These are phyloP conservation scores for Pelargonium australe DNA, from an alignment of 441 rosid genomes.

Conservation along the genomic window DNA sequence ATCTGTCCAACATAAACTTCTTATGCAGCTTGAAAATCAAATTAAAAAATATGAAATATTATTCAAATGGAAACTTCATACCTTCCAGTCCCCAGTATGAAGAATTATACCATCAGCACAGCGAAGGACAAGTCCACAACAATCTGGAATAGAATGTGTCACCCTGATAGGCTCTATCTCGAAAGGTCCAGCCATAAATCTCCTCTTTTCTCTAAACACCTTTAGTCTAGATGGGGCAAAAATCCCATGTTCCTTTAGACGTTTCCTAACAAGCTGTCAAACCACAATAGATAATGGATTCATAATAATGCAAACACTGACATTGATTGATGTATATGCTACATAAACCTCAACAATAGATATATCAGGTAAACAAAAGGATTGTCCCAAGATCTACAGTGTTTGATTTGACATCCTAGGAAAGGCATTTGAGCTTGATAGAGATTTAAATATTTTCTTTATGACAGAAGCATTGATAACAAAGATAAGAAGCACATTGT, in stretches of 20 bases:
- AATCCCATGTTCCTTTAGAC: slow-evolving; percentile 92
- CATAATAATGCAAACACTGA: not conserved
- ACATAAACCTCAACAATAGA: not conserved
- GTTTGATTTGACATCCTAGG: not conserved
- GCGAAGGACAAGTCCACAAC: slow-evolving; percentile 91
- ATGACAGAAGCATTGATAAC: not conserved
- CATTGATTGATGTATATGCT: not conserved
- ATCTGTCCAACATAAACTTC: slow-evolving; percentile 44
- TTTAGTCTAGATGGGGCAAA: not conserved
- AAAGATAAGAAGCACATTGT: not conserved
- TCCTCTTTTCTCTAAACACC: not conserved
- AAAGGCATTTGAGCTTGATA: slow-evolving; percentile 2
- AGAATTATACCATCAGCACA: slow-evolving; percentile 94
- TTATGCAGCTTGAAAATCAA: slow-evolving; percentile 23
- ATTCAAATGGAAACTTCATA: slow-evolving; percentile 21
- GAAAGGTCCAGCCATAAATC: slow-evolving; percentile 71
- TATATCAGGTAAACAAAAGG: not conserved
- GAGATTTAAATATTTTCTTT: not conserved
- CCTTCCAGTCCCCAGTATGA: slow-evolving; percentile 99
- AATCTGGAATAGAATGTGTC: slow-evolving; percentile 98
- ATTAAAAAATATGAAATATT: slow-evolving; percentile 16
- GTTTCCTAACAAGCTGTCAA: slow-evolving; percentile 68
- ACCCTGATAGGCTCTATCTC: slow-evolving; percentile 91
- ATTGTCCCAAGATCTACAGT: not conserved
- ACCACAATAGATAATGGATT: not conserved